These are phyloP conservation scores for Microascus cirrosus DNA, from an alignment of 2,329 filamentous ascomycete species.

Conservation along the genomic window DNA sequence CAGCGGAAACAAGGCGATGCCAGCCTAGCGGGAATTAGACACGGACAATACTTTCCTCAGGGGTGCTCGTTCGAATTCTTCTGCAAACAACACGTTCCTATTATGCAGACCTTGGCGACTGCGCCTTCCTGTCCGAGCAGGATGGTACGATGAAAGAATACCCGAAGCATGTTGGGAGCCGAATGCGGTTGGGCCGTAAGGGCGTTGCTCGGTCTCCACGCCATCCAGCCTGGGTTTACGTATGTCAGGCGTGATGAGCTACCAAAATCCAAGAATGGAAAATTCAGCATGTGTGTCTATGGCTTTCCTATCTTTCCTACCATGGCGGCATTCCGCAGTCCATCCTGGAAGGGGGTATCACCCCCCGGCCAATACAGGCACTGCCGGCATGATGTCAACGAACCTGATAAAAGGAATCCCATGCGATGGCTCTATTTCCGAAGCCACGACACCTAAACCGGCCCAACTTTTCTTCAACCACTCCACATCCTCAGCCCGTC, in stretches of 20 bases:
- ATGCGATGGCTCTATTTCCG: not conserved
- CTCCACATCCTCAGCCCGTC: constrained; percentile 36
- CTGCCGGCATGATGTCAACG: not conserved
- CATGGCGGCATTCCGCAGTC: not conserved
- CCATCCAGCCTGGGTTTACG: not conserved
- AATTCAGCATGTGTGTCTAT: not conserved
- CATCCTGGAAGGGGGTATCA: not conserved
- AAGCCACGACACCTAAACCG: not conserved
- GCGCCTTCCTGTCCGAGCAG: too few relatives aligned
- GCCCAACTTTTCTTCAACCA: not conserved
- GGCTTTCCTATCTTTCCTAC: not conserved
- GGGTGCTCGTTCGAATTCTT: too few relatives aligned
- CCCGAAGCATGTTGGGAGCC: not conserved
- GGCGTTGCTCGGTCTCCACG: not conserved
- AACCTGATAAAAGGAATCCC: not conserved
- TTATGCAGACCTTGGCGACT: too few relatives aligned
- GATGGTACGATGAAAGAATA: not conserved
- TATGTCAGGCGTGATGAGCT: not conserved
- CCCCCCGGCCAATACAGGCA: too few relatives aligned
- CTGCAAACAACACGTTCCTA: too few relatives aligned
- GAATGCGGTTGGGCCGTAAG: not conserved
- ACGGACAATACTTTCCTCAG: too few relatives aligned
- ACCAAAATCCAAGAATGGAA: not conserved
- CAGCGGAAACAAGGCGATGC: too few relatives aligned
- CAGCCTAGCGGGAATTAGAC: too few relatives aligned